Evolutionary conservation across 805 yeast species (phyloP), one percentile per base, ranked within the genome.

Genomic region (Wickerhamomyces hampshirensis): DNA sequence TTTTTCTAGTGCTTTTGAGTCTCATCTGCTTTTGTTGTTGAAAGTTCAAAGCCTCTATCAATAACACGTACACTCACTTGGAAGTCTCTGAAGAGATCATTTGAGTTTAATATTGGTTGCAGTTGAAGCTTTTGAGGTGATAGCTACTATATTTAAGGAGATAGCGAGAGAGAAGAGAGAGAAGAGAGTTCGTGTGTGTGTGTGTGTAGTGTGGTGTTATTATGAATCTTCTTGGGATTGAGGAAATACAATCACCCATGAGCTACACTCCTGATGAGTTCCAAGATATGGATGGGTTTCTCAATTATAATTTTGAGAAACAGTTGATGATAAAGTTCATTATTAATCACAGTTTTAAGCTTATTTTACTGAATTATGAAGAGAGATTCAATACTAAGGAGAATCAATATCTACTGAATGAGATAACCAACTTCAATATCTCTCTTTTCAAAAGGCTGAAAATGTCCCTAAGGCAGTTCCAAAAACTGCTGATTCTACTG

Each of bases 331-430:
- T 44, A 9, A 39, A 40, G 15, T 40, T 36, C 28, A 17, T 40
- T 11, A 36, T 44, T 13, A 34, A 31, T 11, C 48, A 44, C 32
- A 37, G 42, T 14, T 37, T 37, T 26, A 39, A 40, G 21, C 31
- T 44, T 7, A 26, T 44, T 15, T 29, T 44, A 10, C 33, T 29
- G 15, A 40, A 23, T 37, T 40, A 36, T 19, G 28, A 19, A 5
- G 28, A 19, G 16, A 40, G 40, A 39, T 35, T 34, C 18, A 15
- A 13, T 9, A 16, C 35, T 30, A 4, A 30, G 4, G 7, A 28
- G 19, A 33, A 24, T 9, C 31, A 33, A 18, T 10, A 30, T 11
- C 23, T 10, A 5, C n/a, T 35, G 19, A 28, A 30, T 3, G 38
- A 38, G 14, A 15, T 38, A 9, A 29, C 40, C 33, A 28, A 39